Evolutionary conservation across 108 stramenopile genomes (phyloP), one percentile per base, ranked within the genome.

Genomic region (Skeletonema marinoi): DNA sequence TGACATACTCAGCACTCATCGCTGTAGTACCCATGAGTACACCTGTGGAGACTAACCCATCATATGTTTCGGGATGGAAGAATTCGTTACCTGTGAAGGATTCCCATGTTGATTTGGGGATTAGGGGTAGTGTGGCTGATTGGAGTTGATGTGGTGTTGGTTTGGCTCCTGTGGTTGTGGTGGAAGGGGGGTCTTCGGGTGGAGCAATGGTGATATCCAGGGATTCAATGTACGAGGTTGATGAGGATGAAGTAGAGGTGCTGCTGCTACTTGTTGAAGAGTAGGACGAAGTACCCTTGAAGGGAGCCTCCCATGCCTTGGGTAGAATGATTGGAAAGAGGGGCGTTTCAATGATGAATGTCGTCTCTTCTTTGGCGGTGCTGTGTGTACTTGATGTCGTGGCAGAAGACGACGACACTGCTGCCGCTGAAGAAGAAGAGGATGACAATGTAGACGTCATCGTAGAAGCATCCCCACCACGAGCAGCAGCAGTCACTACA

Each of bases 81-180:
- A 92, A 92, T 67, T 95, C 94, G 29, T 74, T 60, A 10, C 94
- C 92, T 9, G 87, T 88, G 32, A 91, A 66, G 19, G 44, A 36
- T 25, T 82, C 77, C 86, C 82, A 90, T n/a, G 64, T 9, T n/a
- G 70, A 59, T 71, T 74, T 75, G 60, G 90, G 86, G 30, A 95
- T 80, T 11, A 95, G 69, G 10, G 92, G 94, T 21, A 75, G 73
- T 4, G 78, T 83, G 44, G 65, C 82, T 3, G 60, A 58, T 61
- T 39, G 59, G 39, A 82, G 65, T 29, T 56, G 63, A 17, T 66
- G 66, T 17, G 65, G 32, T 31, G 79, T 68, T 54, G 79, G 79
- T 35, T 70, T 75, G 56, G 65, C 32, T 16, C 50, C 19, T 41
- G 39, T 9, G 21, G 59, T 65, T 44, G 33, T 39, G 32, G 41